Conservation (phyloP, 139 green algal species). For the Astrephomene gubernaculifera region DNA sequence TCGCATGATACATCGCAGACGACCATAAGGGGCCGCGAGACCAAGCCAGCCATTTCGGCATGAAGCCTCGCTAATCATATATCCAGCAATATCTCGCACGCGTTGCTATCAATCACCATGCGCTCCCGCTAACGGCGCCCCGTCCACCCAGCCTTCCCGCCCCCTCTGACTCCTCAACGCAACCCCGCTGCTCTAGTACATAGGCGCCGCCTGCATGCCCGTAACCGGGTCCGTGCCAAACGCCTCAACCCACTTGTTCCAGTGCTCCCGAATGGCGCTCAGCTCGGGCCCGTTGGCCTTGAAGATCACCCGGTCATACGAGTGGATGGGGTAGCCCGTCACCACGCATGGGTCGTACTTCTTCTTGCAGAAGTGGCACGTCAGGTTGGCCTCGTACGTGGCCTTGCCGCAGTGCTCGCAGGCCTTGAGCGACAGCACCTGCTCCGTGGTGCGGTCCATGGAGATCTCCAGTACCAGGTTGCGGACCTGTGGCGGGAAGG, state of each 20-base stretch:
- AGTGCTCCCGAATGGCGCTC: constrained; percentile 65
- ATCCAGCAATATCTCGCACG: no score
- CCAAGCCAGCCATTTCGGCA: no score
- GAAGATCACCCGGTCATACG: constrained; percentile 59
- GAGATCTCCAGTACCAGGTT: constrained; percentile 77
- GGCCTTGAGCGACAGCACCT: constrained; percentile 57
- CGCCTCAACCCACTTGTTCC: constrained; percentile 73
- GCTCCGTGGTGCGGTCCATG: constrained; percentile 79
- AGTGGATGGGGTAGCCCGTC: constrained; percentile 72
- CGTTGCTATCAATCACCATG: no score
- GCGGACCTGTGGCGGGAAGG: constrained; percentile 57
- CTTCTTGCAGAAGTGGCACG: constrained; percentile 75
- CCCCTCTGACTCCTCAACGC: neutral
- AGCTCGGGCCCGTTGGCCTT: constrained; percentile 56
- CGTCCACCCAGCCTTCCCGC: no score
- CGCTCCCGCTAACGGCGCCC: no score
- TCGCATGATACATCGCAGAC: no score
- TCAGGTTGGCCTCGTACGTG: constrained; percentile 75
- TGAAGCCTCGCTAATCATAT: no score
- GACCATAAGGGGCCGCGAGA: no score
- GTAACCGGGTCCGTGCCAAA: constrained; percentile 73
- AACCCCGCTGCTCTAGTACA: constrained; percentile 52
- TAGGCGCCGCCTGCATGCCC: constrained; percentile 50
- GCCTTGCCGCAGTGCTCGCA: constrained; percentile 76
- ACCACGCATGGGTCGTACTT: constrained; percentile 68